Base-by-base conservation (phyloP, 73 alveolate species). In the Blepharisma stoltei region DNA sequence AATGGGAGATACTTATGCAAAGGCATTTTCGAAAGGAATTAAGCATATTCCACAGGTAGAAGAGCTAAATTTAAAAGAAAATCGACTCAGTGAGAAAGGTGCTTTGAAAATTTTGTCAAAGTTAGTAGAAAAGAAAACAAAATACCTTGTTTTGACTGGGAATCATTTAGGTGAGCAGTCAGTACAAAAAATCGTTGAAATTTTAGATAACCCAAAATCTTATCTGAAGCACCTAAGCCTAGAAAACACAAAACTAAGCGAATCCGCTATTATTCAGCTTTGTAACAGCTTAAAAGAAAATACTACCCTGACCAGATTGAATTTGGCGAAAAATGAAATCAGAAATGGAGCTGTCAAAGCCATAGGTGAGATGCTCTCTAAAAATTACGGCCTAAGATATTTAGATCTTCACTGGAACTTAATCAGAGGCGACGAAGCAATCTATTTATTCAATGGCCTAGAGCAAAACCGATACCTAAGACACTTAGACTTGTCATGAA, bases 341-440 rank as follows among this genome's bases (percentile, higher is more conserved):
- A 14, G 23, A 8, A 18, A 14, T 25, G 48, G 37, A 60, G 14
- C 73, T 14, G 23, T 14, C 14, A n/a, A 60, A 60, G 37, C 73
- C 2, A n/a, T 60, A 9, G 45, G 14, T 18, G 73, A 60, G 23
- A 60, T 60, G 73, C 73, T 60, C 2, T 9, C 14, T 1, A 14
- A 60, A 2, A 60, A 60, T 60, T 11, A 60, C 2, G 23, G 18
- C 38, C 5, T 86, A 14, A 65, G 70, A 32, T 76, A 66, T 6
- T 67, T 88, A 9, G 80, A 78, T 53, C 82, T 88, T 32, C 67
- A 86, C 14, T 88, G 95, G 95, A 83, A 85, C 71, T 71, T 54
- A 14, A 78, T 88, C 32, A 78, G 75, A 41, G 89, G 73, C 44
- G 67, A 68, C 43, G 95, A 92, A 7, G 90, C 43, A 9, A 43